Conservation (phyloP, 2,329 filamentous ascomycete genomes). For the Lasiodiplodia gonubiensis region DNA sequence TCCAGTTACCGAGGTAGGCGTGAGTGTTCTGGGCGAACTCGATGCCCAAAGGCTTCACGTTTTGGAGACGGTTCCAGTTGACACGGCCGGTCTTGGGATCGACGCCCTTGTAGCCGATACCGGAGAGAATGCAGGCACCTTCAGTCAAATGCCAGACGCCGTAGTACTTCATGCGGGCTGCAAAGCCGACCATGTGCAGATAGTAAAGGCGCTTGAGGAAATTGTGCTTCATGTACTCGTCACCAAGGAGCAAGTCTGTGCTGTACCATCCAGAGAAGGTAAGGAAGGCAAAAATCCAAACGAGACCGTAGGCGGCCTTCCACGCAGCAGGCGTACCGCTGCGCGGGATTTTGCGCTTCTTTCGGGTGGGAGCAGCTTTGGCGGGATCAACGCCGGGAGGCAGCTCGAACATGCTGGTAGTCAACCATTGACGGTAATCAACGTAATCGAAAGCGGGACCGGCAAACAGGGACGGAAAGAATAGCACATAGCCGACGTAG, state of each 20-base stretch:
- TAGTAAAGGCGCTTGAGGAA: constrained; percentile 77
- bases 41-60: constrained; percentile 84
- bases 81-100: constrained; percentile 84
- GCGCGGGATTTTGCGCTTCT: constrained; percentile 89
- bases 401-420: constrained; percentile 91
- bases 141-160: constrained; percentile 94
- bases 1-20: constrained; percentile 90
- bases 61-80: constrained; percentile 87
- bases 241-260: constrained; percentile 66
- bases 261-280: constrained; percentile 72
- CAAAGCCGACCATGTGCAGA: constrained; percentile 83
- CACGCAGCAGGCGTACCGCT: constrained; percentile 83
- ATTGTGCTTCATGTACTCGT: constrained; percentile 69
- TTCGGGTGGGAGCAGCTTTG: constrained; percentile 83
- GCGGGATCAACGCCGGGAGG: constrained; percentile 80
- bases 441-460: constrained; percentile 94
- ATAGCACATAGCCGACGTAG: constrained; percentile 87
- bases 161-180: constrained; percentile 90
- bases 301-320: constrained; percentile 74
- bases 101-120: constrained; percentile 92
- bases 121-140: constrained; percentile 90
- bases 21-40: constrained; percentile 94
- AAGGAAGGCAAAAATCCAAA: constrained; percentile 82
- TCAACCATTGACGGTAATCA: constrained; percentile 91
- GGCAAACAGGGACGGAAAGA: constrained; percentile 89